Conservation (phyloP, 805 yeast species). For the Teunomyces pallodes region DNA sequence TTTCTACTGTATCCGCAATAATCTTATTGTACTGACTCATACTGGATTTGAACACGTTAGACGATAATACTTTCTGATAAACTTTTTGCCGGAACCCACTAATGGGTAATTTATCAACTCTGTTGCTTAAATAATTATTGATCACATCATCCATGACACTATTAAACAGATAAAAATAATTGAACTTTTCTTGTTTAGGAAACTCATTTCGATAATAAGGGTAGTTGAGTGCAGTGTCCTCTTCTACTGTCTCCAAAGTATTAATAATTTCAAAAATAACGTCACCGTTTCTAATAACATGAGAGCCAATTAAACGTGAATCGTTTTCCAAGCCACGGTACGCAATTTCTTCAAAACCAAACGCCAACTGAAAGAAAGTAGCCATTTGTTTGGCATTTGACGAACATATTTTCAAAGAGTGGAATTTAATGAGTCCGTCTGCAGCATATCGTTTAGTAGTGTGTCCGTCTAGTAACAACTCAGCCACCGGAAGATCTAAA, state of each 20-base stretch:
- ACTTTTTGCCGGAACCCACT: slow-evolving; percentile 9
- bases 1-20: slow-evolving; percentile 13
- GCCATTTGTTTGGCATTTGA: slow-evolving; percentile 72
- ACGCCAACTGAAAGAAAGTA: slow-evolving; percentile 46
- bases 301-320: slow-evolving; percentile 50
- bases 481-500: slow-evolving; percentile 11
- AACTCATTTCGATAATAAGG: slow-evolving; percentile 13
- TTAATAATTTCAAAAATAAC: slow-evolving; percentile 50
- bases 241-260: slow-evolving; percentile 31
- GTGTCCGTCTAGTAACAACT: slow-evolving; percentile 19
- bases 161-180: slow-evolving; percentile 4
- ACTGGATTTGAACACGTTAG: slow-evolving; percentile 10
- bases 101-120: slow-evolving; percentile 9
- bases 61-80: slow-evolving; percentile 11
- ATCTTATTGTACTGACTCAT: slow-evolving; percentile 10
- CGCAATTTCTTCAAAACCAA: slow-evolving; percentile 67
- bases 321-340: slow-evolving; percentile 69
- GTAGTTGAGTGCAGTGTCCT: slow-evolving; percentile 10
- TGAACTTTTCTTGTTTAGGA: background rate
- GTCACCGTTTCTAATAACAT: slow-evolving; percentile 59
- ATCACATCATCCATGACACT: slow-evolving; percentile 25
- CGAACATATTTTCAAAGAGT: slow-evolving; percentile 67
- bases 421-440: slow-evolving; percentile 49
- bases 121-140: slow-evolving; percentile 39
- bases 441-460: slow-evolving; percentile 13